Evolutionary conservation across 2,329 filamentous ascomycete species (phyloP).

Genomic region (Alternaria gansuensis): DNA sequence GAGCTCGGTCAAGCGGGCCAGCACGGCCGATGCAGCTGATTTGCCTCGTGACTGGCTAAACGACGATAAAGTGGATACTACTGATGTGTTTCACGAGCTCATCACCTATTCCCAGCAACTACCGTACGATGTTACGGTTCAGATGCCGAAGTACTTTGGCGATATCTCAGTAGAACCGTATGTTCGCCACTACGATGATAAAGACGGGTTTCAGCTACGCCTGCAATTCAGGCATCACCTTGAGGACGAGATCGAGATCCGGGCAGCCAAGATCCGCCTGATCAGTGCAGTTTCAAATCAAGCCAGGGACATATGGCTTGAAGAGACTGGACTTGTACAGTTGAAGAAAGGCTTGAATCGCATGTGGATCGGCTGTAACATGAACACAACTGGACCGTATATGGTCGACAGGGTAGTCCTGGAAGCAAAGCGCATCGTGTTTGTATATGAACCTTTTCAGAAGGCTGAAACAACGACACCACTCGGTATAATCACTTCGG

Average conservation of each 20-base stretch:
- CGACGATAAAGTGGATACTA: slow-evolving; percentile 52
- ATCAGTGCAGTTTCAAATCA: slow-evolving; percentile 64
- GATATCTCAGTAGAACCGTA: slow-evolving; percentile 72
- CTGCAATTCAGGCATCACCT: slow-evolving; percentile 76
- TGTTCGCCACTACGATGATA: slow-evolving; percentile 73
- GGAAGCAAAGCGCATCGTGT: slow-evolving; percentile 67
- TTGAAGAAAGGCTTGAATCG: slow-evolving; percentile 66
- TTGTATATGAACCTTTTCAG: slow-evolving; percentile 70
- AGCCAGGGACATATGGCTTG: slow-evolving; percentile 73
- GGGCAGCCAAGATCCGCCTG: slow-evolving; percentile 71
- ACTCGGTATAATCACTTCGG: slow-evolving; percentile 58
- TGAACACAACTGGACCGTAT: slow-evolving; percentile 76
- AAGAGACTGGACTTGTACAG: slow-evolving; percentile 57
- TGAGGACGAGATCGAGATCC: slow-evolving; percentile 72
- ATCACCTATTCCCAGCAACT: slow-evolving; percentile 60
- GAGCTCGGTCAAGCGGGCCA: slow-evolving; percentile 30
- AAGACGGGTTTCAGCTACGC: slow-evolving; percentile 77
- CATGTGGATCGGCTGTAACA: slow-evolving; percentile 61
- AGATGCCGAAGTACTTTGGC: slow-evolving; percentile 77
- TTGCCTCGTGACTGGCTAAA: slow-evolving; percentile 47
- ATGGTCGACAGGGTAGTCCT: slow-evolving; percentile 77
- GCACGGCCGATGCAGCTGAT: slow-evolving; percentile 12
- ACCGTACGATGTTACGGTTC: slow-evolving; percentile 70
- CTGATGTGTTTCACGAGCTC: slow-evolving; percentile 54
- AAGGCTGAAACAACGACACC: slow-evolving; percentile 59